Base-by-base conservation (phyloP, 768 basidiomycete genomes). In the Scleroderma bovista region DNA sequence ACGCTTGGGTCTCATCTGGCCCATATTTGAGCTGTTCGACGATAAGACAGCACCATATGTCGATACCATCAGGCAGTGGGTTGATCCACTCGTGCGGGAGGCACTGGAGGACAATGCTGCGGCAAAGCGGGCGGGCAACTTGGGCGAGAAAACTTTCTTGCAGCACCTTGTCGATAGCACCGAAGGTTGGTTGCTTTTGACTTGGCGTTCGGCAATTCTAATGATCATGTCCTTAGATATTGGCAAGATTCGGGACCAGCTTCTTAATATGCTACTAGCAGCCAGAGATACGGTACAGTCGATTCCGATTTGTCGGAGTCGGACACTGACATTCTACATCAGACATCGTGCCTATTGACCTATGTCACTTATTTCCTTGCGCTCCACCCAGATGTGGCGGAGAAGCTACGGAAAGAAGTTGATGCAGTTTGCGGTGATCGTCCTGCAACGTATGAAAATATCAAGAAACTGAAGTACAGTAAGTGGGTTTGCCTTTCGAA, bases 261-360 rank as follows among this genome's bases (percentile, higher is more conserved):
- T 91, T 12, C 72, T 91, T 43, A 91, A 80, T 59, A 80, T 90
- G 63, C 69, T 93, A 2, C 70, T 91, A 11, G 89, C 89, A 6
- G 77, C 86, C 20, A 69, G 89, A 48, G 89, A 93, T 67, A 90
- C 89, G 32, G 86, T 85, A 38, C 42, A 78, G 71, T 22, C 17
- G 40, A 36, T 47, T 39, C 26, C 47, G 1, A 29, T 39, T 37
- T 13, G 7, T 19, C 11, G n/a, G 38, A 33, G 26, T 24, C 22
- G 11, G 15, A 32, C 9, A 52, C 44, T 50, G 40, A 38, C 46
- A 36, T 44, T 49, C 32, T 16, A 39, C 47, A 52, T 17, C 52
- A 86, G 84, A 88, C 88, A 0, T 79, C 87, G 19, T 80, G 79
- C 49, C 70, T 82, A 2, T 60, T 91, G 52, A 88, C 87, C 16